Conservation (phyloP, 2,329 filamentous ascomycete genomes). For the Penicillium crustosum region DNA sequence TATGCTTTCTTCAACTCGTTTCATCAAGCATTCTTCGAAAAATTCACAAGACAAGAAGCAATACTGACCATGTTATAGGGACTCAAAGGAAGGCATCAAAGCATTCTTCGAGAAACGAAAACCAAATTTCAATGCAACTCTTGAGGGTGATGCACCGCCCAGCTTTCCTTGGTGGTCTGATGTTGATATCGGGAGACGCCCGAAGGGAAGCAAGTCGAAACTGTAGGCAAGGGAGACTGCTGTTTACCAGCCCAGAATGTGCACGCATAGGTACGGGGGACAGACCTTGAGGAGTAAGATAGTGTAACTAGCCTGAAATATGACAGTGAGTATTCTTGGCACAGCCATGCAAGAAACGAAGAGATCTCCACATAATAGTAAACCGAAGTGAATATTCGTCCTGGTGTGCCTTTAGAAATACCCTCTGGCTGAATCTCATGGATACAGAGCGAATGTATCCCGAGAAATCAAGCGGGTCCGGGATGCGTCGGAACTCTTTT, state of each 20-base stretch:
- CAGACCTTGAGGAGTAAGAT: too few species aligned
- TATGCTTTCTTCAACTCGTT: not conserved
- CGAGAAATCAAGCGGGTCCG: not conserved
- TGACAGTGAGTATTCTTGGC: not conserved
- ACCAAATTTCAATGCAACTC: constrained; percentile 2
- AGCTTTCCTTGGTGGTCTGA: constrained; percentile 11
- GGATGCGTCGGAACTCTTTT: not conserved
- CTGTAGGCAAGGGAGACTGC: not conserved
- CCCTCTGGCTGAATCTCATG: not conserved
- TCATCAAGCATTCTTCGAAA: not conserved
- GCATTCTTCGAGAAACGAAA: constrained; percentile 8
- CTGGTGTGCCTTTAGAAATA: not conserved
- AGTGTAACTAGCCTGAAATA: too few species aligned
- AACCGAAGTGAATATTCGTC: not conserved
- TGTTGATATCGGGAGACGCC: constrained; percentile 1
- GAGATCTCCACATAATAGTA: not conserved
- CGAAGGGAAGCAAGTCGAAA: constrained; percentile 1
- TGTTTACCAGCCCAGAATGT: not conserved
- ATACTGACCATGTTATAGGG: constrained; percentile 5
- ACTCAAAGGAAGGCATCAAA: constrained; percentile 4
- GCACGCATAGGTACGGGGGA: not conserved
- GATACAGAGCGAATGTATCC: not conserved
- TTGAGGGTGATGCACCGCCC: constrained; percentile 6
- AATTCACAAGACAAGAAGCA: too few species aligned
- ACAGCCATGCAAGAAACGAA: not conserved